Conservation (phyloP, 2,329 filamentous ascomycete genomes). For the Colletotrichum ledebouriae region DNA sequence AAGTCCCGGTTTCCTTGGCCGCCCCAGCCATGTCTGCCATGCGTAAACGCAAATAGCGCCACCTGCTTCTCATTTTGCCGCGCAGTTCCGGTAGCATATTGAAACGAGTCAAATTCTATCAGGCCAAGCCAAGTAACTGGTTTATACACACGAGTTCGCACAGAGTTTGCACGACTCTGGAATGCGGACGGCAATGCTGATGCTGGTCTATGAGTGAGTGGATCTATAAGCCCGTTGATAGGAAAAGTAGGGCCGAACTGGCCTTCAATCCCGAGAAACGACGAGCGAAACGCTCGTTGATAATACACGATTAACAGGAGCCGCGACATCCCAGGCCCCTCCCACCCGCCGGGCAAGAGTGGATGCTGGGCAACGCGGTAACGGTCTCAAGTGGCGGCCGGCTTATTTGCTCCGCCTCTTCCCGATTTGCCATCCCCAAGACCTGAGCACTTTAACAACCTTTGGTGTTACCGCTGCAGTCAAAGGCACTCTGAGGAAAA, state of each 20-base stretch:
- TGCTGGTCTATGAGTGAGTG: constrained; percentile 38
- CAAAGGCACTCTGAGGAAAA: constrained; percentile 93
- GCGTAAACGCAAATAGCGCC: constrained; percentile 31
- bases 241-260: constrained; percentile 19
- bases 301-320: constrained; percentile 28
- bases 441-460: constrained; percentile 87
- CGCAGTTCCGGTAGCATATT: constrained; percentile 31
- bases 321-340: constrained; percentile 14
- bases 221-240: constrained; percentile 34
- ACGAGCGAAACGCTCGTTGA: constrained; percentile 27
- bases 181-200: constrained; percentile 13
- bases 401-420: constrained; percentile 60
- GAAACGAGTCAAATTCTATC: constrained; percentile 33
- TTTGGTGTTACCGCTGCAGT: constrained; percentile 93
- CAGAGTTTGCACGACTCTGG: constrained; percentile 21
- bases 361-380: constrained; percentile 1
- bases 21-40: constrained; percentile 11
- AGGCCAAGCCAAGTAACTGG: constrained; percentile 35
- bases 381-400: constrained; percentile 15
- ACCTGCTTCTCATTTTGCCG: constrained; percentile 15
- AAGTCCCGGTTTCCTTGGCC: constrained; percentile 7
- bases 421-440: constrained; percentile 96
- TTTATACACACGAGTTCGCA: constrained; percentile 22
- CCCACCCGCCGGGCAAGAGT: constrained; percentile 19
- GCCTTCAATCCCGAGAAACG: constrained; percentile 22